Evolutionary conservation across 495 filamentous ascomycete species (phyloP).

Genomic region (Hypoxylon subgilvum): DNA sequence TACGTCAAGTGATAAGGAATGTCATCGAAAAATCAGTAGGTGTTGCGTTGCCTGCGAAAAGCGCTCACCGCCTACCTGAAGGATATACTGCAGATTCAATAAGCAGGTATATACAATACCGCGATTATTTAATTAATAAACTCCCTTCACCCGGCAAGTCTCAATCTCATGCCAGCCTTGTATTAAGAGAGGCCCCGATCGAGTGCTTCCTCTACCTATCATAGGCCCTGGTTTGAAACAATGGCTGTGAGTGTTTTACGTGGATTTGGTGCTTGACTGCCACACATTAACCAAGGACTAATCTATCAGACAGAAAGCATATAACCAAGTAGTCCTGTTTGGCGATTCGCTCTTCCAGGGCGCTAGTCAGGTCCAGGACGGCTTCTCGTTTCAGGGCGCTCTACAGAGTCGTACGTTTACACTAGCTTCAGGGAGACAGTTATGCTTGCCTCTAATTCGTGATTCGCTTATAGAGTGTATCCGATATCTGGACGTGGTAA

Average conservation of each 20-base stretch:
- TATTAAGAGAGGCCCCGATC: not conserved
- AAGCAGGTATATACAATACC: too few species aligned
- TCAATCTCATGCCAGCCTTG: too few species aligned
- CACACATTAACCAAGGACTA: not conserved
- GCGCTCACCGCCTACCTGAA: too few species aligned
- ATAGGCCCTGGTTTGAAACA: not conserved
- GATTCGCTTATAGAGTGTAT: conserved; percentile 44
- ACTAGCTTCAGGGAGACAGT: not conserved
- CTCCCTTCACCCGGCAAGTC: too few species aligned
- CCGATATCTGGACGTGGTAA: conserved; percentile 55
- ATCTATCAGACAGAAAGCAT: conserved; percentile 40
- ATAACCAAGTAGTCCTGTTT: conserved; percentile 76
- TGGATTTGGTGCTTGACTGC: not conserved
- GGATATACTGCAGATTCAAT: too few species aligned
- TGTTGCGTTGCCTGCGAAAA: too few species aligned
- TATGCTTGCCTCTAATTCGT: conserved; percentile 22
- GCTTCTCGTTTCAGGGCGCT: conserved; percentile 73
- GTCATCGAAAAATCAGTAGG: too few species aligned
- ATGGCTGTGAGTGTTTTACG: conserved; percentile 38
- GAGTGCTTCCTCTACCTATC: not conserved
- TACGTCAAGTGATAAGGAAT: too few species aligned
- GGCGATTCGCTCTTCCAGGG: conserved; percentile 81
- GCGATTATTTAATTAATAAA: too few species aligned
- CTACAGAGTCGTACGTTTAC: conserved; percentile 67
- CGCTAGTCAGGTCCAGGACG: conserved; percentile 60